Percentiles rank a stretch among this genome's conserved stretches.
Conservation (phyloP, 768 basidiomycete species). For the Pulveroboletus frians region DNA sequence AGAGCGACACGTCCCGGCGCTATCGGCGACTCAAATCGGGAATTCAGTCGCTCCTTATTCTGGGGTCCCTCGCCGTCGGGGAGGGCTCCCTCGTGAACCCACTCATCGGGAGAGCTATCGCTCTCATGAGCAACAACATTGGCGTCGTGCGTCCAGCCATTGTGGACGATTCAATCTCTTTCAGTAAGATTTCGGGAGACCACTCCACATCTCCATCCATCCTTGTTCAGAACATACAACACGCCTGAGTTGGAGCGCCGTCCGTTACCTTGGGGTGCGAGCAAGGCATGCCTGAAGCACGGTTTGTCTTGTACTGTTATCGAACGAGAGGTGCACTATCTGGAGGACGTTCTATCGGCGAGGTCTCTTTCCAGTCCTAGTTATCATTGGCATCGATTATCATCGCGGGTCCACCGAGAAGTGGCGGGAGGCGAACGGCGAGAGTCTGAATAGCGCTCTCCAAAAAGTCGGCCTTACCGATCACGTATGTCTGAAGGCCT, state of each 20-base stretch:
- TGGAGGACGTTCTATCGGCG: constrained; percentile 11
- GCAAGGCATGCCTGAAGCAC: constrained; percentile 12
- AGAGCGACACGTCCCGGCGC: background rate
- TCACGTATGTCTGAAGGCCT: constrained; percentile 16
- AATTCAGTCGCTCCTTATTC: constrained; percentile 7
- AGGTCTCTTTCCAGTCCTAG: constrained; percentile 14
- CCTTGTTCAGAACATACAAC: constrained; percentile 12
- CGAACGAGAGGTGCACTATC: constrained; percentile 29
- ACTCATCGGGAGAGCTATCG: constrained; percentile 24
- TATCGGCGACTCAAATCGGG: background rate
- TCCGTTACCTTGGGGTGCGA: constrained; percentile 11
- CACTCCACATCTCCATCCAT: too few species aligned
- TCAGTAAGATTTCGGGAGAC: background rate
- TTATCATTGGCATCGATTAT: constrained; percentile 13
- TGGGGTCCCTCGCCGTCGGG: constrained; percentile 28
- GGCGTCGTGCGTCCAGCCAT: constrained; percentile 10
- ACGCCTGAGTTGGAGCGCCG: constrained; percentile 18
- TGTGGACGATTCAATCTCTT: constrained; percentile 10
- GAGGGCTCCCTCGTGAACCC: constrained; percentile 42
- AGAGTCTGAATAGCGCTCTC: background rate
- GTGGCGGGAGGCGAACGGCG: constrained; percentile 20
- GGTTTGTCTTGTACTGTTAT: constrained; percentile 34
- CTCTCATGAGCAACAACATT: constrained; percentile 22
- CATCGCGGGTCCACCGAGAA: constrained; percentile 13
- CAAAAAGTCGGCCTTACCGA: constrained; percentile 15